A percentile compares a stretch with the other conserved stretches of the same genome.
Conservation (phyloP, 495 filamentous ascomycete genomes). For the Daldinia loculata region DNA sequence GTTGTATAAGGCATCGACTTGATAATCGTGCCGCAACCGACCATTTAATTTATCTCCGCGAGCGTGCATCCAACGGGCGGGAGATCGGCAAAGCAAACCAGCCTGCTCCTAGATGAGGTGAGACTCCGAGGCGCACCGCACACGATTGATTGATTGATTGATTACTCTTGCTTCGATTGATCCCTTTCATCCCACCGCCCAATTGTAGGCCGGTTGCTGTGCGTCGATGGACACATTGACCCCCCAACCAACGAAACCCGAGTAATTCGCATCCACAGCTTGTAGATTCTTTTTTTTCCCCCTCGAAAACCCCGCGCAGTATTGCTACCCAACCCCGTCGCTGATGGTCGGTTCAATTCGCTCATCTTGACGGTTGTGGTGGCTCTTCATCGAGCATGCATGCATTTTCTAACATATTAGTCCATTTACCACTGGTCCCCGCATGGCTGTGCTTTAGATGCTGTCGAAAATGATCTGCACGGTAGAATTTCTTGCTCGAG, state of each 20-base stretch:
- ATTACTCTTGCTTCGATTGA: constrained; percentile 22
- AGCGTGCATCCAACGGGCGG: constrained; percentile 28
- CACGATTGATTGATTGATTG: constrained; percentile 10
- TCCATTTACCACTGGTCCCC: constrained; percentile 98
- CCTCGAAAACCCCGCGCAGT: constrained; percentile 39
- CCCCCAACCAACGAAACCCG: constrained; percentile 31
- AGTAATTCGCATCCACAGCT: constrained; percentile 30
- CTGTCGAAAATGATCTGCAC: constrained; percentile 97
- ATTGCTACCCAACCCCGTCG: constrained; percentile 40
- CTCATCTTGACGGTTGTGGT: constrained; percentile 47
- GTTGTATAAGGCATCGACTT: constrained; percentile 26
- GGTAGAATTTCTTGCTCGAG: constrained; percentile 96
- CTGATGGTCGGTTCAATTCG: constrained; percentile 25
- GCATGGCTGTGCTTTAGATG: constrained; percentile 98
- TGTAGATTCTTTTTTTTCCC: constrained; percentile 20
- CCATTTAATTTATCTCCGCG: constrained; percentile 18
- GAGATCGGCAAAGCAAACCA: constrained; percentile 40
- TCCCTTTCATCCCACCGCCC: constrained; percentile 26
- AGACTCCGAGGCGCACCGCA: constrained; percentile 30
- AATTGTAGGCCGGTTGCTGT: constrained; percentile 30
- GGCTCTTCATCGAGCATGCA: constrained; percentile 92
- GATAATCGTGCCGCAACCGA: constrained; percentile 15
- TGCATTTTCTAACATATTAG: constrained; percentile 94
- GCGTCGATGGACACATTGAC: constrained; percentile 28
- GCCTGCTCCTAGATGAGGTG: constrained; percentile 29